Evolutionary conservation across 176 grass and related monocot genomes (phyloP).

Genomic region (Tuctoria greenei): DNA sequence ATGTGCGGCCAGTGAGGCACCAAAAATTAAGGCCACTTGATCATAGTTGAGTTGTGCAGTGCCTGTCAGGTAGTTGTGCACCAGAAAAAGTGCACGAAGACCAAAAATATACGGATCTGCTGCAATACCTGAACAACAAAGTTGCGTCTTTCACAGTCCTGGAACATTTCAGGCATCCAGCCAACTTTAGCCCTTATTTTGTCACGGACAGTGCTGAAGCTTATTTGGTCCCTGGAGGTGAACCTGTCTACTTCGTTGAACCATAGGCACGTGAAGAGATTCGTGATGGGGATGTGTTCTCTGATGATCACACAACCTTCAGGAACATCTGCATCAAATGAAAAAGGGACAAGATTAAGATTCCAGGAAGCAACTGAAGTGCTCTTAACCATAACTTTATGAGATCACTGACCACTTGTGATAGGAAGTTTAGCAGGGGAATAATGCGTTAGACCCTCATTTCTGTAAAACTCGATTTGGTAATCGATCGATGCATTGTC

Average conservation of each 20-base stretch:
- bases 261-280: slow-evolving; percentile 98
- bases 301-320: slow-evolving; percentile 99
- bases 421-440: slow-evolving; percentile 83
- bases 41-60: not conserved
- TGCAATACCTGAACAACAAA: slow-evolving; percentile 85
- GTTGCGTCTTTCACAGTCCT: slow-evolving; percentile 89
- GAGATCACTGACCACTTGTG: slow-evolving; percentile 74
- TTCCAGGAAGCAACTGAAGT: not conserved
- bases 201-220: slow-evolving; percentile 92
- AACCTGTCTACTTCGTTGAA: slow-evolving; percentile 99
- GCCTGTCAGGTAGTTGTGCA: not conserved
- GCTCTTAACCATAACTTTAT: not conserved
- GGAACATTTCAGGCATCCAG: slow-evolving; percentile 86
- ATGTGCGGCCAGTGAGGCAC: slow-evolving; percentile 19
- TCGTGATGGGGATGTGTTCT: slow-evolving; percentile 88
- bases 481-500: slow-evolving; percentile 87
- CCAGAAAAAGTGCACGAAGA: not conserved
- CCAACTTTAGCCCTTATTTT: slow-evolving; percentile 78
- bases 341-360: not conserved
- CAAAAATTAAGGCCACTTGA: slow-evolving; percentile 1
- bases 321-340: slow-evolving; percentile 64
- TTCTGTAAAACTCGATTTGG: slow-evolving; percentile 95
- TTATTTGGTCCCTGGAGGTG: slow-evolving; percentile 93
- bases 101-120: not conserved
- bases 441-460: slow-evolving; percentile 83